These are phyloP conservation scores for Trichosanthes truncata DNA, from an alignment of 306 rosid genomes.

Conservation along the genomic window DNA sequence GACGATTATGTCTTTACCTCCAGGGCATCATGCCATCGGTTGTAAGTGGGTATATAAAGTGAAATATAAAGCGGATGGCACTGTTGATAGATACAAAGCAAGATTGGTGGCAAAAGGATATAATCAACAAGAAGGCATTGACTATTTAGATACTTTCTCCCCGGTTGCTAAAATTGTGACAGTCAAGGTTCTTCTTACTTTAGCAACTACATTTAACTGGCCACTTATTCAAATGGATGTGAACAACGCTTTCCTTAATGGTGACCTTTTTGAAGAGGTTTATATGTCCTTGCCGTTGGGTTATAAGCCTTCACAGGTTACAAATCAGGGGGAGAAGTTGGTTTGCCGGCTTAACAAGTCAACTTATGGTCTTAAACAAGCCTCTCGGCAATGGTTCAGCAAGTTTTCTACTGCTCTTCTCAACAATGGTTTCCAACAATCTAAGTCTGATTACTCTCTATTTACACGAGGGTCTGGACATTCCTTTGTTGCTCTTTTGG, in stretches of 20 bases:
- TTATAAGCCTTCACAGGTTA: accelerated
- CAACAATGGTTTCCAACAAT: too few species aligned
- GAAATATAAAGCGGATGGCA: too few species aligned
- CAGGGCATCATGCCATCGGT: too few species aligned
- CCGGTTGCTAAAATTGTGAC: too few species aligned
- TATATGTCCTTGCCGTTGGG: background rate
- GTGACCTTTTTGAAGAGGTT: background rate
- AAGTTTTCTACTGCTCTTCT: too few species aligned
- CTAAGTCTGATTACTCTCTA: background rate
- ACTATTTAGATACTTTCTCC: background rate
- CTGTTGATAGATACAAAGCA: background rate
- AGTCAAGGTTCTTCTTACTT: background rate
- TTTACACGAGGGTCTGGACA: background rate
- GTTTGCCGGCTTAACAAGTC: background rate
- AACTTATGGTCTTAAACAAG: background rate
- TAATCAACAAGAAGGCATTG: background rate
- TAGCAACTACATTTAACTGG: background rate
- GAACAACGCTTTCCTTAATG: too few species aligned
- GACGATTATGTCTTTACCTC: too few species aligned
- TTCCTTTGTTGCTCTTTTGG: background rate
- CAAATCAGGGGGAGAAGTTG: too few species aligned
- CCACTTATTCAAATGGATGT: too few species aligned
- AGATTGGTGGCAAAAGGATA: background rate
- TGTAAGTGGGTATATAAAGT: too few species aligned
- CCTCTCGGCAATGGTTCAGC: background rate